These are phyloP conservation scores for Rhamnella rubrinervis DNA, from an alignment of 331 rosid species.

Conservation along the genomic window DNA sequence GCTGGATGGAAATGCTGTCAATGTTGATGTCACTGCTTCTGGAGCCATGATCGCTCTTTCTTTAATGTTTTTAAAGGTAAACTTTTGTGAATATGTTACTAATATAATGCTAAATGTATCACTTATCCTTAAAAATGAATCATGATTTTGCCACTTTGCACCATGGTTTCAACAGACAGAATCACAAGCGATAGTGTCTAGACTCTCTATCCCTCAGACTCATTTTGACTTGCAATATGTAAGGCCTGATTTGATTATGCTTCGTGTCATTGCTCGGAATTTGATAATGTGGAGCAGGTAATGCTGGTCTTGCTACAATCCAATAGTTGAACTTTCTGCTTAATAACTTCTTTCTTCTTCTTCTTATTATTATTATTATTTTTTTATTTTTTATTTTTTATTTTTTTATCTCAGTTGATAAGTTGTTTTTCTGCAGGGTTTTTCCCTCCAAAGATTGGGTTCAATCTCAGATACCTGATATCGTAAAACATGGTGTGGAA, in stretches of 20 bases:
- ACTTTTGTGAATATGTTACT: conserved; percentile 13
- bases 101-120: conserved; percentile 18
- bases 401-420: conserved; percentile 26
- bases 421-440: conserved; percentile 51
- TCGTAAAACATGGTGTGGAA: conserved; percentile 61
- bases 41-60: conserved; percentile 94
- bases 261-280: conserved; percentile 92
- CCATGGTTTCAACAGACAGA: conserved; percentile 65
- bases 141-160: conserved; percentile 25
- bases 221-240: conserved; percentile 89
- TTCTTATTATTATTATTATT: too few species aligned
- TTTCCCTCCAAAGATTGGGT: conserved; percentile 93
- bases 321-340: conserved; percentile 21
- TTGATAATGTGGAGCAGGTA: conserved; percentile 99
- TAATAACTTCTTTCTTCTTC: conserved; percentile 5
- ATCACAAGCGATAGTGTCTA: conserved; percentile 78
- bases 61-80: conserved; percentile 91
- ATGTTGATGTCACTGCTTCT: conserved; percentile 94
- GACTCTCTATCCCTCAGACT: conserved; percentile 81
- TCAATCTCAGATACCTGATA: conserved; percentile 85
- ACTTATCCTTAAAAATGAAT: conserved; percentile 12
- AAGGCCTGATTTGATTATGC: conserved; percentile 98
- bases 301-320: conserved; percentile 20
- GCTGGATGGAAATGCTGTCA: conserved; percentile 87
- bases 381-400: conserved; percentile 4